Base-by-base conservation (phyloP, 495 filamentous ascomycete genomes). In the Daldinia vernicosa region DNA sequence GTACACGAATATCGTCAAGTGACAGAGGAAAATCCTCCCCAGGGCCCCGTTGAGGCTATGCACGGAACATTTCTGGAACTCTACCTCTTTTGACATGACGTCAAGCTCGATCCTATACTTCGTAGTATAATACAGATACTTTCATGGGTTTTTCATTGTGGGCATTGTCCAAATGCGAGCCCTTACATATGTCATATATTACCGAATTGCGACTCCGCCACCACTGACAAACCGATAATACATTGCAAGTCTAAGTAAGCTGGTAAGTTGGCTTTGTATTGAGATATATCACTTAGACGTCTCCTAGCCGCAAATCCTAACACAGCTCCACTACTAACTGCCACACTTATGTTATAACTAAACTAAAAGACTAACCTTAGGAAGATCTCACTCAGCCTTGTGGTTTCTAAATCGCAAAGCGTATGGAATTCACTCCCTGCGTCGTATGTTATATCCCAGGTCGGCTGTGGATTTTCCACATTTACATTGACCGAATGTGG, bases 51-150 rank as follows among this genome's bases (percentile, higher is more conserved):
- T 51, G 45, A 63, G 56, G 32, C 50, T 51, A 55, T 57, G 27
- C 37, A 22, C 0, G 39, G 43, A 67, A 67, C 26, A n/a, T 26
- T 71, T 66, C 62, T 71, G 57, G 68, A 66, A 66, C 52, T 43
- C 30, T 66, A 14, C 68, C 43, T 66, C 14, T 66, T 71, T n/a
- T 1, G 26, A 56, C 52, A 62, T 66, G 68, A 59, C 57, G 51
- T 71, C 52, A 62, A 62, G 32, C 9, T 17, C 33, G 12, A 35
- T 35, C 12, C 3, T 33, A 33, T 12, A 32, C 30, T 9, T 32
- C 1, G 30, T 32, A 32, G 30, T 32, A 8, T 32, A 32, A 8
- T 32, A 8, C 1, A 32, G 30, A 32, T 32, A 32, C 30, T 8
- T 32, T 32, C 7, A 32, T 32, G 7, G 30, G 30, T 32, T 32